phyloP scores from a whole-genome alignment of 257 asterid genomes.

The Petunia axillaris region DNA sequence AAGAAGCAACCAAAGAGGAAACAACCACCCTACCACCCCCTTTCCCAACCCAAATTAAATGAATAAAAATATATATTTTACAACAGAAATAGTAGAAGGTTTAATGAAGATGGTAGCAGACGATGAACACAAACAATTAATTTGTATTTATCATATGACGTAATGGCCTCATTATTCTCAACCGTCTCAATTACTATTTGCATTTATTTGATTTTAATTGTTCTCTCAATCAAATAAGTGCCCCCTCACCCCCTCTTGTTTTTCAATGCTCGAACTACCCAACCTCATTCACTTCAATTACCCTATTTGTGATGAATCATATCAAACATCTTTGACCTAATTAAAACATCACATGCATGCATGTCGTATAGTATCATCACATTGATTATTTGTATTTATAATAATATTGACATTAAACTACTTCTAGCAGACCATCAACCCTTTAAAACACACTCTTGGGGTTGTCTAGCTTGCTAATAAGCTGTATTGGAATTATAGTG shows the following conservation, averaged over 20 bases:
- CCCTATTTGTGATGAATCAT: slow-evolving; percentile 32
- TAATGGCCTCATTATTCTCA: slow-evolving; percentile 75
- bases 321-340: slow-evolving; percentile 40
- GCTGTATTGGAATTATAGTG: too few species aligned
- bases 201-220: slow-evolving; percentile 83
- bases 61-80: not conserved
- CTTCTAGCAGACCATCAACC: not conserved
- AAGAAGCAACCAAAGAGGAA: not conserved
- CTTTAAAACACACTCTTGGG: not conserved
- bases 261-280: slow-evolving; percentile 56
- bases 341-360: slow-evolving; percentile 51
- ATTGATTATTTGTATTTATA: slow-evolving; percentile 36
- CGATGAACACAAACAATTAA: slow-evolving; percentile 40
- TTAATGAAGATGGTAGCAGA: slow-evolving; percentile 14
- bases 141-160: slow-evolving; percentile 80
- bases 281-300: slow-evolving; percentile 18
- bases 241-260: slow-evolving; percentile 15
- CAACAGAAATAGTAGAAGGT: not conserved
- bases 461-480: too few species aligned
- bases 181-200: slow-evolving; percentile 82
- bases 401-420: slow-evolving; percentile 41
- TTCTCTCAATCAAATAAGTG: slow-evolving; percentile 62
- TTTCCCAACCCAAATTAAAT: too few species aligned
- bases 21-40: not conserved
- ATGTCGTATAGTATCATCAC: slow-evolving; percentile 36